Conservation (phyloP, 345 rosid species). For the Eucalyptus regnans region DNA sequence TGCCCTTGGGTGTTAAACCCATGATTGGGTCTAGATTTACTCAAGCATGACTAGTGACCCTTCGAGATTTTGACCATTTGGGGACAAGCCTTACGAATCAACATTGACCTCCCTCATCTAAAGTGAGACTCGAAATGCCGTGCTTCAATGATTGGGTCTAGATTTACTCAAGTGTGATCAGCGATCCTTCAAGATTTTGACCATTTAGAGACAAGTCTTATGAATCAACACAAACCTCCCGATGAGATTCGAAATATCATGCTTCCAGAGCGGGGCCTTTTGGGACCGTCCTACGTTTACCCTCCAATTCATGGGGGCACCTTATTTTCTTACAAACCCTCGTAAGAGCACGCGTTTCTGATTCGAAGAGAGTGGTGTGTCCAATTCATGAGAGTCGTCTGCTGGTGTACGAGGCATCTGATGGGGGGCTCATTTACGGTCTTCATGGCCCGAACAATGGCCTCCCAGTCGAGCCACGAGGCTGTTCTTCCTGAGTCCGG, state of each 20-base stretch:
- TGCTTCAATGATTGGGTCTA: neutral
- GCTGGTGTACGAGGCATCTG: neutral
- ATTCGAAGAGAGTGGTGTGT: neutral
- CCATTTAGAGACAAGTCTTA: neutral
- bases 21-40: too few relatives aligned
- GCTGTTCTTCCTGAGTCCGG: neutral
- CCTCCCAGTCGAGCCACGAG: neutral
- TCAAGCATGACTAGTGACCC: fast-evolving
- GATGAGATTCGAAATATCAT: neutral
- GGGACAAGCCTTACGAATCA: neutral
- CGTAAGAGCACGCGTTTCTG: fast-evolving
- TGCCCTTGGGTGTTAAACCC: too few relatives aligned
- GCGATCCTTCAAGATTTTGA: too few relatives aligned
- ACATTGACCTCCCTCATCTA: neutral
- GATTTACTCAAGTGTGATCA: too few relatives aligned
- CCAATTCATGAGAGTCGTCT: neutral
- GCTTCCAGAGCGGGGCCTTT: neutral
- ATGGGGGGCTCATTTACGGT: neutral
- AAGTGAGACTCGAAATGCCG: neutral
- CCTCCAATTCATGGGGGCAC: neutral
- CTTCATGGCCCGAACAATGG: neutral
- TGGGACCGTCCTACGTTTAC: neutral
- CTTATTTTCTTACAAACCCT: neutral
- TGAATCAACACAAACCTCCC: neutral
- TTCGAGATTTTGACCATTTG: fast-evolving